Base-by-base conservation (phyloP, 306 rosid species). In the Inga leiocalycina region DNA sequence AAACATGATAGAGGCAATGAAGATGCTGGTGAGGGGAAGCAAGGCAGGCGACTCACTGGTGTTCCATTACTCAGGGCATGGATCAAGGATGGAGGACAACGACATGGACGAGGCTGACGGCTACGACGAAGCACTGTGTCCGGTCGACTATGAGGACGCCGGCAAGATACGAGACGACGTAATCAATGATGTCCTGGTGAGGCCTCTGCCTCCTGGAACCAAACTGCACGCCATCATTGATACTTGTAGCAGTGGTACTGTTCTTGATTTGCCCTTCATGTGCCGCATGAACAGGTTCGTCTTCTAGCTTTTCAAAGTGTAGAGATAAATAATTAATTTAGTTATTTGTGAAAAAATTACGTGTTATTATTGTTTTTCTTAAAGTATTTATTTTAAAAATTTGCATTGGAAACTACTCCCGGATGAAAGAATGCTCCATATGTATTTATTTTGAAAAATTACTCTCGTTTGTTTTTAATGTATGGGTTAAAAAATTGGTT, bases 181-280 rank as follows among this genome's bases (percentile, higher is more conserved):
- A 45, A 84, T 90, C 20, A 90, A 90, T n/a, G 62, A 83, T n/a
- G 69, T 86, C 7, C 84, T 90, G 30, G 88, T 90, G 20, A 82
- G 86, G 79, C 88, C 91, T 37, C 83, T 90, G 11, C 85, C 92
- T 8, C 62, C 4, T n/a, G 90, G 86, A 12, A 79, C 88, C 30
- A 87, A 76, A 37, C 92, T 90, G 24, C 94, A 90, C 56, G 91
- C 94, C 80, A 83, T 88, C 8, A 13, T 88, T 2, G 91, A 90
- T 74, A 78, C 91, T 15, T 88, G 94, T 75, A 68, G 82, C 8
- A 88, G 90, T 77, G 92, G 91, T 3, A 90, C 90, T 2, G 66
- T 82, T 37, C 94, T 90, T 79, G 91, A 87, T 49, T 59, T 90
- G 12, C 80, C 87, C 22, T 88, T 59, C 61, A 37, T 86, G 67